Base-by-base conservation (phyloP, 768 basidiomycete genomes). In the Naganishia onofrii region DNA sequence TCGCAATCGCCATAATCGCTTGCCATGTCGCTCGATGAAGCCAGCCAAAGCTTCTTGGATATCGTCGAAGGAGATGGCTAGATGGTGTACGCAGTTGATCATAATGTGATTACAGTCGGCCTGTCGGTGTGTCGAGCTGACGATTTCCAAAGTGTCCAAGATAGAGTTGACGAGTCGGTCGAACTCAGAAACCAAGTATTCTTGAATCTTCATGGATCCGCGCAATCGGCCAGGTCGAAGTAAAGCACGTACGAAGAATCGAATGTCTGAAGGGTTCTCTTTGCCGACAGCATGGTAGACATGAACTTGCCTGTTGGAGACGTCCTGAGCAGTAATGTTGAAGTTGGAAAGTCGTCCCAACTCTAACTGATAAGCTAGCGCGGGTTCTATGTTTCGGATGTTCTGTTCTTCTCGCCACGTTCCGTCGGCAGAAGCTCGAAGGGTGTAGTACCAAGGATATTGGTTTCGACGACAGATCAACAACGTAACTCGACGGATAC, bases 91-190 rank as follows among this genome's bases (percentile, higher is more conserved):
- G 81, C 98, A 99, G 84, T 98, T 97, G 88, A 98, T 89, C 84
- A 93, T 94, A 80, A 98, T 96, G 80, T 97, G 94, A 81, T 98
- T 98, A 84, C 92, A 93, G 79, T 98, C 95, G 3, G 95, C 91
- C 74, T 90, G 92, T 71, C 94, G 88, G 76, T 94, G 85, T 76
- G 92, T 87, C 9, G 91, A 91, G 74, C 87, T 89, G 78, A 95
- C 92, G 67, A 98, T 90, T 80, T 98, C 95, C 34, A 98, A 86
- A 2, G 94, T 90, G 81, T 99, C 96, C 72, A 99, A 85, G 74
- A 98, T 88, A 76, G 87, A 90, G 51, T 92, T 95, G 72, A 98
- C 91, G 15, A 98, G 88, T 55, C 96, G 90, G 77, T 99, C 96
- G 15, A 94, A 94, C 84, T 99, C 96, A 0, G 95, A 96, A 74